A percentile compares a stretch with the other conserved stretches of the same genome.
Conservation (phyloP, 2,329 filamentous ascomycete species). For the Botryotinia convoluta region DNA sequence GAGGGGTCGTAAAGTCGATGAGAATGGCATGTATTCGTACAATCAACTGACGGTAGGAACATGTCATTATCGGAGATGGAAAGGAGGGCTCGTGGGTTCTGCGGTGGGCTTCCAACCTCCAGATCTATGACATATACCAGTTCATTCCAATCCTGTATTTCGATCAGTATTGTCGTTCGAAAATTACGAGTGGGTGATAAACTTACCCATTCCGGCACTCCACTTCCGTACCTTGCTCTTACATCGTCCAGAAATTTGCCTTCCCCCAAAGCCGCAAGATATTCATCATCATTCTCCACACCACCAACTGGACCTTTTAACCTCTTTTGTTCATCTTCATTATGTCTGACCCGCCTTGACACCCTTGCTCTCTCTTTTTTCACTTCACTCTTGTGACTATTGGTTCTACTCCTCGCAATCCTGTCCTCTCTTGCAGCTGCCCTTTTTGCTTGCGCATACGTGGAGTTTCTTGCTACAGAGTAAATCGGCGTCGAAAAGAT, state of each 20-base stretch:
- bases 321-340: neutral
- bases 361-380: neutral
- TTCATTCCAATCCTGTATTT: slow-evolving; percentile 19
- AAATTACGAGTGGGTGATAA: neutral
- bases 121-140: slow-evolving; percentile 21
- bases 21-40: neutral
- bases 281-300: slow-evolving; percentile 13
- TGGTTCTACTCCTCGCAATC: slow-evolving; percentile 8
- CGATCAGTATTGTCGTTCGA: neutral
- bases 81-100: slow-evolving; percentile 9
- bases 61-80: slow-evolving; percentile 16
- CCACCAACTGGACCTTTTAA: neutral
- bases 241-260: neutral
- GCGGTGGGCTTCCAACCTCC: slow-evolving; percentile 21
- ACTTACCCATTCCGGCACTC: slow-evolving; percentile 13
- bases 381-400: slow-evolving; percentile 7
- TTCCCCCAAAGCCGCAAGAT: neutral
- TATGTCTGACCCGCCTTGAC: neutral
- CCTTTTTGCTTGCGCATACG: neutral
- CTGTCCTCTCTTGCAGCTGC: neutral
- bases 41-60: slow-evolving; percentile 11
- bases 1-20: slow-evolving; percentile 12
- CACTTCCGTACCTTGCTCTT: slow-evolving; percentile 4
- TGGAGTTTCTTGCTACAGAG: slow-evolving; percentile 15
- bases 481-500: slow-evolving; percentile 9